Evolutionary conservation across 2,329 filamentous ascomycete species (phyloP), one percentile per base, ranked within the genome.

Genomic region (Paraphoma chrysanthemicola): DNA sequence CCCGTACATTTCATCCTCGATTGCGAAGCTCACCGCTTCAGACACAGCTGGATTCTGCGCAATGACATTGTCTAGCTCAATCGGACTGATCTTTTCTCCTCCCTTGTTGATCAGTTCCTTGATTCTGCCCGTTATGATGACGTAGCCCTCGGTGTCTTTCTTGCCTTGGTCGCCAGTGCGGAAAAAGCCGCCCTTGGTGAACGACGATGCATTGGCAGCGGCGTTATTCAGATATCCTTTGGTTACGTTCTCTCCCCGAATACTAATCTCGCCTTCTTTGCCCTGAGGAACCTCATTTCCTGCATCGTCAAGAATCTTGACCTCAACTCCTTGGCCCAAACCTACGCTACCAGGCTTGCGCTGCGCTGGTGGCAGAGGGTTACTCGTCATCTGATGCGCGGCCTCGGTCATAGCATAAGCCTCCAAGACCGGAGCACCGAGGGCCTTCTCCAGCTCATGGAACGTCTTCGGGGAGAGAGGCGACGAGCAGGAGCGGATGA

Each of bases 381-480:
- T 84, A 23, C 89, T 91, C 1, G 90, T 92, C 89, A 93, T 93
- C 75, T 93, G 90, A 71, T 93, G 90, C 4, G 92, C 87, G 6
- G 91, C 92, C 80, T 96, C 92, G 41, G 92, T 96, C 92, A 96
- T 96, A 63, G 92, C 92, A 70, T 96, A 96, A 9, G 92, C 92
- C 79, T 96, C 92, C 16, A 96, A 83, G 0, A 96, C 92, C 0
- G 92, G 92, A 0, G 92, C 91, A 48, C 87, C 82, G 74, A 93
- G 91, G 0, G 87, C 84, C 67, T 86, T 83, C 72, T 96, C 92
- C 5, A 96, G 85, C 67, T 92, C 88, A 60, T 91, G 84, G 79
- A 95, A 93, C 48, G 88, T 88, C 60, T 92, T 93, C 0, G 92
- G 92, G 2, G 90, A 91, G 12, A 96, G 82, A 0, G 92, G 91